phyloP scores from a whole-genome alignment of 306 rosid species.

The Castanea crenata region DNA sequence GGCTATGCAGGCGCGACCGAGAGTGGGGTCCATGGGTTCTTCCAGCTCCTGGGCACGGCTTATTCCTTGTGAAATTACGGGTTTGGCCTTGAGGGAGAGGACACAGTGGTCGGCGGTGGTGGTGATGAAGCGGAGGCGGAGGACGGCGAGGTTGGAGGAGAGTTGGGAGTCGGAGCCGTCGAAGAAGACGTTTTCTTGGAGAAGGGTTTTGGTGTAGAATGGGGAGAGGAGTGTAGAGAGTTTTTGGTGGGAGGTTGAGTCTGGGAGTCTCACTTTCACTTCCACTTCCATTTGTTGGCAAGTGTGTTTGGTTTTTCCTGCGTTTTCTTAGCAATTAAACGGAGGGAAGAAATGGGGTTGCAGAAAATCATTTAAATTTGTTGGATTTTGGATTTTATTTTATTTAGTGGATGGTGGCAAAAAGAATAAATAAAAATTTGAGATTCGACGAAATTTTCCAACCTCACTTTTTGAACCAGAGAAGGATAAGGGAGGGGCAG shows the following conservation, averaged over 20 bases:
- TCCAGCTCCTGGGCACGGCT: conserved; percentile 52
- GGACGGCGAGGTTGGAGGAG: conserved; percentile 52
- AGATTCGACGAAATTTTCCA: too few relatives aligned
- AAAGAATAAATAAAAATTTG: too few relatives aligned
- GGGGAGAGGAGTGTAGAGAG: conserved; percentile 50
- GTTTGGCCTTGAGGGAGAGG: conserved; percentile 53
- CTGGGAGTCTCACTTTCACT: conserved; percentile 54
- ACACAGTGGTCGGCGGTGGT: conserved; percentile 23
- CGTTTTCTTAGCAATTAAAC: too few relatives aligned
- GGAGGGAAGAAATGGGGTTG: too few relatives aligned
- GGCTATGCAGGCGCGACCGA: conserved; percentile 47
- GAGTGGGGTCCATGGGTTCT: conserved; percentile 44
- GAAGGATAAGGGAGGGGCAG: too few relatives aligned
- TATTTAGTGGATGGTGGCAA: too few relatives aligned
- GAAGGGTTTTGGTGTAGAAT: conserved; percentile 42
- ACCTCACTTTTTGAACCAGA: too few relatives aligned
- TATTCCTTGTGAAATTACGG: conserved; percentile 39
- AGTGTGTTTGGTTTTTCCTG: neutral
- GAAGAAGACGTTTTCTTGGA: conserved; percentile 65
- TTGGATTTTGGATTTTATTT: too few relatives aligned
- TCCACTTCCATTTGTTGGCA: conserved; percentile 43
- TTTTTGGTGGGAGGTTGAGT: conserved; percentile 49
- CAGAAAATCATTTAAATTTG: too few relatives aligned
- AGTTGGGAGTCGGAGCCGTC: conserved; percentile 52
- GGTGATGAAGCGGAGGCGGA: conserved; percentile 49